These are phyloP conservation scores for Pythium biforme DNA, from an alignment of 352 stramenopile genomes.

Conservation along the genomic window DNA sequence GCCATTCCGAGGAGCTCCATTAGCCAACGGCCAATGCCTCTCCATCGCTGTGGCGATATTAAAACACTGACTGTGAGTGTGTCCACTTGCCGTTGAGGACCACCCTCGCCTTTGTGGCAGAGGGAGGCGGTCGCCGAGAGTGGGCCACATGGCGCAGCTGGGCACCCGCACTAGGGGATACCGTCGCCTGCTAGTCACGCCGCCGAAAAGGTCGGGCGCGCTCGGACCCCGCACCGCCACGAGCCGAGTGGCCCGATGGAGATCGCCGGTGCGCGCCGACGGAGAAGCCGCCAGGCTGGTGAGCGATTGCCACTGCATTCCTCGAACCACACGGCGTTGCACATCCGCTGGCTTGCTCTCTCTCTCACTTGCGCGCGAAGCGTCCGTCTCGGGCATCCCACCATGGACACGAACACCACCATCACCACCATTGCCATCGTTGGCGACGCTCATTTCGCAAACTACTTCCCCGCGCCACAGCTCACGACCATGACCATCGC, in stretches of 20 bases:
- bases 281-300: background rate
- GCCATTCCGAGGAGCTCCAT: background rate
- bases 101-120: too few relatives aligned
- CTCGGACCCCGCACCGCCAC: background rate
- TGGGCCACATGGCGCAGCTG: slow-evolving; percentile 13
- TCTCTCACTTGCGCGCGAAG: background rate
- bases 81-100: too few relatives aligned
- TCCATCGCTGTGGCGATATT: background rate
- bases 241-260: background rate
- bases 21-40: slow-evolving; percentile 14
- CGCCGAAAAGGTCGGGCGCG: slow-evolving; percentile 12
- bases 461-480: slow-evolving; percentile 14
- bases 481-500: slow-evolving; percentile 29
- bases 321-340: slow-evolving; percentile 4
- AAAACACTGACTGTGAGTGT: too few relatives aligned
- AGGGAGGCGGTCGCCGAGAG: background rate
- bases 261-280: background rate
- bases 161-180: slow-evolving; percentile 5
- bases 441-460: slow-evolving; percentile 23
- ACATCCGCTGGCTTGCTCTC: background rate
- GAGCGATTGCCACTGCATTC: slow-evolving; percentile 2
- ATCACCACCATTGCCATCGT: background rate
- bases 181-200: too few relatives aligned
- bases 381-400: background rate
- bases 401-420: slow-evolving; percentile 8